These are phyloP conservation scores for Xerocomus potaroensis DNA, from an alignment of 768 basidiomycete species.

Conservation along the genomic window DNA sequence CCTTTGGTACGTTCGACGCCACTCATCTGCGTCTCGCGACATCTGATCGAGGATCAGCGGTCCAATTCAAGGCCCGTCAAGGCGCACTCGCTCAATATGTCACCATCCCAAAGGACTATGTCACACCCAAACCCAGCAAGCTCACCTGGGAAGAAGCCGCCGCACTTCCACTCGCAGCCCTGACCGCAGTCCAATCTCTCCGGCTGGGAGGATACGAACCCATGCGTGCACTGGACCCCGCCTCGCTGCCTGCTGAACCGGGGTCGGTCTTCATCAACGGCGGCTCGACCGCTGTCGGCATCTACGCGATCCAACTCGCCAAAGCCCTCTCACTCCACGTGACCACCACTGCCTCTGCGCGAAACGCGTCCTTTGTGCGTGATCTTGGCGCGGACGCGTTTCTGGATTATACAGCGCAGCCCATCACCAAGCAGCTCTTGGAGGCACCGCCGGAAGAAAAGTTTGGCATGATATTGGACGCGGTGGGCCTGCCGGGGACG, in stretches of 20 bases:
- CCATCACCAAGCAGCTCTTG: conserved; percentile 44
- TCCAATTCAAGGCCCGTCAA: conserved; percentile 37
- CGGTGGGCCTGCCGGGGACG: conserved; percentile 47
- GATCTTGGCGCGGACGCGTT: conserved; percentile 65
- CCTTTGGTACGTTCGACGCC: conserved; percentile 28
- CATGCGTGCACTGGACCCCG: conserved; percentile 1
- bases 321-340: conserved; percentile 60
- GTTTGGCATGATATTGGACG: conserved; percentile 59
- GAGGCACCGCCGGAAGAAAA: conserved; percentile 44
- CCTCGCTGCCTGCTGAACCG: conserved; percentile 9
- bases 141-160: conserved; percentile 56
- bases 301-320: conserved; percentile 69
- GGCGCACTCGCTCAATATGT: conserved; percentile 61
- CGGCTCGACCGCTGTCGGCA: conserved; percentile 64
- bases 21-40: background rate
- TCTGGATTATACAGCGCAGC: conserved; percentile 56
- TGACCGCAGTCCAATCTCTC: conserved; percentile 58
- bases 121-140: conserved; percentile 37
- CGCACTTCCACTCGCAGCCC: conserved; percentile 52
- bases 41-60: too few species aligned
- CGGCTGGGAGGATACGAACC: conserved; percentile 47
- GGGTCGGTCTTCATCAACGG: conserved; percentile 68
- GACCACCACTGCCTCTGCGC: conserved; percentile 53
- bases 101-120: conserved; percentile 43
- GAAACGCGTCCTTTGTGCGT: conserved; percentile 56